Evolutionary conservation across 306 rosid genomes (phyloP).

Genomic region (Spatholobus suberectus): DNA sequence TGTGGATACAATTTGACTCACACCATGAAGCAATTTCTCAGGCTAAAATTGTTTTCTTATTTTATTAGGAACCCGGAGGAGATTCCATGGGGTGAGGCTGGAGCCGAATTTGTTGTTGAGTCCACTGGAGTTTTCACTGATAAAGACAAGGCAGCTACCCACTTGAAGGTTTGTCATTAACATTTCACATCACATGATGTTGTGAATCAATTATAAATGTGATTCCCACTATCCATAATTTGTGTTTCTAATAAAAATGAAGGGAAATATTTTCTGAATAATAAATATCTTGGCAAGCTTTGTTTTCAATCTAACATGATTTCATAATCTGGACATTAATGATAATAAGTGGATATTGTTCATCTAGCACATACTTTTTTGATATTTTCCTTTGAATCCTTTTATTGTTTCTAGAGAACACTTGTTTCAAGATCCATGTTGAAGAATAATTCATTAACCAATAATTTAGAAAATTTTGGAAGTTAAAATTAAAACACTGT

Average conservation of each 20-base stretch:
- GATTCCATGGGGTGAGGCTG: slow-evolving; percentile 64
- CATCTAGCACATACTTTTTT: not conserved
- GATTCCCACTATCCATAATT: not conserved
- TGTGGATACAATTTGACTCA: not conserved
- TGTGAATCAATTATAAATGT: not conserved
- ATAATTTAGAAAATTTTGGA: not conserved
- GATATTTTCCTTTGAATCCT: not conserved
- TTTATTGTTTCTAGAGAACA: not conserved
- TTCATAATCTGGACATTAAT: not conserved
- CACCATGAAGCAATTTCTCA: not conserved
- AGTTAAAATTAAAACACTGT: too few relatives aligned
- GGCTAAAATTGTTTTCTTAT: not conserved
- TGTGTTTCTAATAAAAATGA: not conserved
- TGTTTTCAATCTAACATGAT: not conserved
- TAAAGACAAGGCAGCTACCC: slow-evolving; percentile 81
- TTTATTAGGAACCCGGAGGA: slow-evolving; percentile 53
- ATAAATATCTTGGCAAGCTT: not conserved
- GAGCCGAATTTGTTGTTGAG: slow-evolving; percentile 67
- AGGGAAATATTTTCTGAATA: not conserved
- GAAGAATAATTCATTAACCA: not conserved
- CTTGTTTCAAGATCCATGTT: too few relatives aligned
- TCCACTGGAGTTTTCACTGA: slow-evolving; percentile 91
- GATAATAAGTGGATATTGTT: not conserved
- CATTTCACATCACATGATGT: not conserved
- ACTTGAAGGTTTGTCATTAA: slow-evolving; percentile 64